A percentile compares a stretch with the other conserved stretches of the same genome.
Evolutionary conservation across 2,329 filamentous ascomycete genomes (phyloP).

Genomic region (Furcasterigmium sp.): DNA sequence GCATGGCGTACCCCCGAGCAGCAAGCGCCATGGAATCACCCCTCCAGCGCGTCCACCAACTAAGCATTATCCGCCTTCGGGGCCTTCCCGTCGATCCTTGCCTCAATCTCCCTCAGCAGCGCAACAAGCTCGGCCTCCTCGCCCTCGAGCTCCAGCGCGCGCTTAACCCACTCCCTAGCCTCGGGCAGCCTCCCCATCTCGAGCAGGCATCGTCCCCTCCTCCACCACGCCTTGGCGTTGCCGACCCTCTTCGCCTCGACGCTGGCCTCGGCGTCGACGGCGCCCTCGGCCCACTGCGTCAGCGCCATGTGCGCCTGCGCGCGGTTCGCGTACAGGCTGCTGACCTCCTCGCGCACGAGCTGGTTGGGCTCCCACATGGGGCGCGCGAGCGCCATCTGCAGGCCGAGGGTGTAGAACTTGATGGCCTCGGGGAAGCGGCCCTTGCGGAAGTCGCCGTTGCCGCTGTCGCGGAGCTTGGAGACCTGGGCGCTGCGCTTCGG

Average conservation of each 20-base stretch:
- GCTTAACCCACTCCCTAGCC: slow-evolving; percentile 71
- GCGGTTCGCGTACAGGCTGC: slow-evolving; percentile 75
- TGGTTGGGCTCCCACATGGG: slow-evolving; percentile 85
- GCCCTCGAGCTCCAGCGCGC: slow-evolving; percentile 78
- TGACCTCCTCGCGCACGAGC: slow-evolving; percentile 79
- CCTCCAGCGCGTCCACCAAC: too few relatives aligned
- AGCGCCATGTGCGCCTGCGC: slow-evolving; percentile 85
- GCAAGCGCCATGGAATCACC: too few relatives aligned
- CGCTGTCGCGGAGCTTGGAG: slow-evolving; percentile 83
- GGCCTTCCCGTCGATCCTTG: slow-evolving; percentile 34
- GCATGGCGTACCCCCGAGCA: too few relatives aligned
- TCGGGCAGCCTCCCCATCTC: slow-evolving; percentile 90
- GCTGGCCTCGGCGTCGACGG: slow-evolving; percentile 82
- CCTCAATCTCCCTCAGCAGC: slow-evolving; percentile 59
- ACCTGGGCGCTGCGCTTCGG: slow-evolving; percentile 86
- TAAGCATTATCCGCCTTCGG: not conserved
- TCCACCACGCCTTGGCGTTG: slow-evolving; percentile 94
- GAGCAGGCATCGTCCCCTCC: slow-evolving; percentile 73
- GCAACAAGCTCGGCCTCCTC: slow-evolving; percentile 59
- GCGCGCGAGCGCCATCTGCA: slow-evolving; percentile 80
- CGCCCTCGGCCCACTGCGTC: slow-evolving; percentile 76
- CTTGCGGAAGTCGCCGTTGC: slow-evolving; percentile 80
- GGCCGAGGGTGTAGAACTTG: slow-evolving; percentile 75
- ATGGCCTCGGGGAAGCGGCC: slow-evolving; percentile 69
- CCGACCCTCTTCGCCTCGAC: slow-evolving; percentile 81